phyloP scores from a whole-genome alignment of 495 filamentous ascomycete species.

The Aspergillus baeticus region DNA sequence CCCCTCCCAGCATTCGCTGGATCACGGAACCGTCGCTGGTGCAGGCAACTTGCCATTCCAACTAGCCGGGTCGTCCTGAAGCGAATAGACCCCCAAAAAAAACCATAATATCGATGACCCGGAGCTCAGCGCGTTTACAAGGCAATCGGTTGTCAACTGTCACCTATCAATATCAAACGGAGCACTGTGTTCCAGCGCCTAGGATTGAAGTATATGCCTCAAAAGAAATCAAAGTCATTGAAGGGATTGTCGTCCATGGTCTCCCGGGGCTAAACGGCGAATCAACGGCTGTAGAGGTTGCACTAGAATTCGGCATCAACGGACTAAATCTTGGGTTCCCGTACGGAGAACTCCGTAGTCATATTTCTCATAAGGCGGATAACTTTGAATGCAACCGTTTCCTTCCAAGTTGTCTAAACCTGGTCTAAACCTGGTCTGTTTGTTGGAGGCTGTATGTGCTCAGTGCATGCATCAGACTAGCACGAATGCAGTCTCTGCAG shows the following conservation, averaged over 20 bases:
- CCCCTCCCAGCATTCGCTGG: neutral
- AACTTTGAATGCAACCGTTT: conserved; percentile 8
- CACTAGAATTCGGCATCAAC: neutral
- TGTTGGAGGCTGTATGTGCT: neutral
- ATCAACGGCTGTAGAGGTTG: conserved; percentile 8
- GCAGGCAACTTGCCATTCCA: neutral
- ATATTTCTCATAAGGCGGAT: neutral
- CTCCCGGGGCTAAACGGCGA: conserved; percentile 11
- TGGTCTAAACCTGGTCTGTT: neutral
- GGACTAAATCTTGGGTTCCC: neutral
- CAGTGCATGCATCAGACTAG: neutral
- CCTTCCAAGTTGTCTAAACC: neutral
- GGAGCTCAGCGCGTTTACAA: conserved; percentile 12
- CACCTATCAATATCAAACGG: conserved; percentile 9
- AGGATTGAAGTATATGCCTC: conserved; percentile 12
- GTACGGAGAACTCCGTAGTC: neutral
- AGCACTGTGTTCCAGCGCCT: conserved; percentile 20
- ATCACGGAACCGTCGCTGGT: neutral
- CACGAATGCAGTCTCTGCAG: neutral
- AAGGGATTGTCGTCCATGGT: neutral
- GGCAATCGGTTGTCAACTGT: neutral
- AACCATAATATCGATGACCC: neutral
- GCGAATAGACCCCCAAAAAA: neutral
- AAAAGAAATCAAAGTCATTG: too few relatives aligned
- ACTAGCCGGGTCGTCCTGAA: conserved; percentile 3